These are phyloP conservation scores for Candida schatavii DNA, from an alignment of 805 yeast species.

Conservation along the genomic window DNA sequence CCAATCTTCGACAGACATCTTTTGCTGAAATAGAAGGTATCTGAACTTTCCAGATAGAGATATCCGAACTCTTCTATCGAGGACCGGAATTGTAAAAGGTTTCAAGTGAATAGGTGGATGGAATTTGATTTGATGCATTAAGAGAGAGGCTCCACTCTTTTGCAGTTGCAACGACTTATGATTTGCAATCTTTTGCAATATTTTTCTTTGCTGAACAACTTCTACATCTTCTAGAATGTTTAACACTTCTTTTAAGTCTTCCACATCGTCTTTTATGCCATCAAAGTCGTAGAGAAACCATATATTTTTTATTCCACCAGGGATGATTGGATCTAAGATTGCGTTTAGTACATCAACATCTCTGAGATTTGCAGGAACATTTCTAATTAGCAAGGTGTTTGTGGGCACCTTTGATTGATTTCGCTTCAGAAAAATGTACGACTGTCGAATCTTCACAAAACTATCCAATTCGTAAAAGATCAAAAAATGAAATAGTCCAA, in stretches of 20 bases:
- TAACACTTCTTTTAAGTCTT: conserved; percentile 23
- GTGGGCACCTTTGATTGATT: conserved; percentile 25
- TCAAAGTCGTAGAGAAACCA: conserved; percentile 52
- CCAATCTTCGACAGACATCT: conserved; percentile 25
- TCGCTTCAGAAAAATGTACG: conserved; percentile 28
- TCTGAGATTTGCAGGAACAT: conserved; percentile 39
- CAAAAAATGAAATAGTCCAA: conserved; percentile 55
- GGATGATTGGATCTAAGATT: conserved; percentile 36
- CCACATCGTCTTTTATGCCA: conserved; percentile 16
- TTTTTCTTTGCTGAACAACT: conserved; percentile 16
- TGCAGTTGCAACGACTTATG: not conserved
- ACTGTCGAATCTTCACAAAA: conserved; percentile 48
- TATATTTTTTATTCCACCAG: conserved; percentile 53
- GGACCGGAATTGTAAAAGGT: conserved; percentile 16
- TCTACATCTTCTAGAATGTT: conserved; percentile 28
- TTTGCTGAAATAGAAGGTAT: conserved; percentile 18
- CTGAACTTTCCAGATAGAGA: conserved; percentile 31
- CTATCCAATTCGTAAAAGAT: conserved; percentile 54
- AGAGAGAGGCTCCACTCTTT: too few species aligned
- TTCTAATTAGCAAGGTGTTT: conserved; percentile 39
- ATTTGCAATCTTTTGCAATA: conserved; percentile 29
- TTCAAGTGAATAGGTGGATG: conserved; percentile 33
- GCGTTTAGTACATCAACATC: conserved; percentile 21
- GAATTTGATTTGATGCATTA: conserved; percentile 15
- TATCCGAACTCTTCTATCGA: conserved; percentile 18